phyloP scores from a whole-genome alignment of 1,284 basidiomycete genomes.

The Nidula niveotomentosa region DNA sequence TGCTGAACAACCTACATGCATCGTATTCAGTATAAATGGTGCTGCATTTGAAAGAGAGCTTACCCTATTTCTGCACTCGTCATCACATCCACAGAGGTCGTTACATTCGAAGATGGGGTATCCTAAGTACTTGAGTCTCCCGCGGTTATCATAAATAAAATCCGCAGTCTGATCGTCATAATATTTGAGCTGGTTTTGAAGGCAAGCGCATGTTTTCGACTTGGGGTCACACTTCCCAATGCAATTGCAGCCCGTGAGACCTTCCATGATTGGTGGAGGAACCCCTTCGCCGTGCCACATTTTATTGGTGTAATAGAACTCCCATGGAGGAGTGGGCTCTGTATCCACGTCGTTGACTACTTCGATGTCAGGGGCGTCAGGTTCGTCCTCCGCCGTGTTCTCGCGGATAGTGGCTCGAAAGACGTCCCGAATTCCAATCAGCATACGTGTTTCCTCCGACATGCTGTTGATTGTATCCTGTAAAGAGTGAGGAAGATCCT shows the following conservation, averaged over 20 bases:
- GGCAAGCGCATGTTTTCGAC: conserved; percentile 68
- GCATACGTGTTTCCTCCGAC: conserved; percentile 27
- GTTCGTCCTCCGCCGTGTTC: conserved; percentile 61
- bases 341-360: conserved; percentile 67
- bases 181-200: conserved; percentile 53
- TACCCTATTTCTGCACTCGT: conserved; percentile 82
- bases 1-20: conserved; percentile 73
- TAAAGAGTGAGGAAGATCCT: conserved; percentile 45
- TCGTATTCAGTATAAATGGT: not conserved
- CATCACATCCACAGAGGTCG: conserved; percentile 76
- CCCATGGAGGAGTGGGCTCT: conserved; percentile 69
- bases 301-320: conserved; percentile 77
- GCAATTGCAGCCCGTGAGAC: conserved; percentile 71
- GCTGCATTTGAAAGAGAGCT: conserved; percentile 17
- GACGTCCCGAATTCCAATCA: conserved; percentile 37
- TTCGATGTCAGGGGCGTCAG: conserved; percentile 60
- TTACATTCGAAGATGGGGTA: conserved; percentile 89
- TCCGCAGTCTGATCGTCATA: conserved; percentile 31
- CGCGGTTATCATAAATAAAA: conserved; percentile 67
- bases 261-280: conserved; percentile 58
- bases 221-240: conserved; percentile 71
- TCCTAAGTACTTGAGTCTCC: conserved; percentile 46
- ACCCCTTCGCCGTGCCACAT: conserved; percentile 73
- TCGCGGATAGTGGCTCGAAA: conserved; percentile 59
- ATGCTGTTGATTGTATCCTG: conserved; percentile 54